Base-by-base conservation (phyloP, 2,329 filamentous ascomycete genomes). In the Metarhizium sp. region DNA sequence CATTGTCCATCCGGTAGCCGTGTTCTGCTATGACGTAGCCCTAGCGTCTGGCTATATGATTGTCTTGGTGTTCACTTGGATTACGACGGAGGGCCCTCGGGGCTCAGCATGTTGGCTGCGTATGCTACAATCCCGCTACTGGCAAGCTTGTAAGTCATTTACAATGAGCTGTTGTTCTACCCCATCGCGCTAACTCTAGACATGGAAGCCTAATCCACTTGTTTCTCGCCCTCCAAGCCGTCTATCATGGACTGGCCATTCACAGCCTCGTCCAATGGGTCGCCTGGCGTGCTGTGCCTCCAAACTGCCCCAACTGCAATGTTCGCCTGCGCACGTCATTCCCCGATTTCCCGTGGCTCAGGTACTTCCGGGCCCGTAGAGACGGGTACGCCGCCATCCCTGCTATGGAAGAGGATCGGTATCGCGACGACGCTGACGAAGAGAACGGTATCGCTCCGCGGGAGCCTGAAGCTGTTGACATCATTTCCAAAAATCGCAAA, bases 81-180 rank as follows among this genome's bases (percentile, higher is more conserved):
- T 69, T 43, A 58, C 59, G 38, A 62, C 62, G 16, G 57, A 61
- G 6, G 51, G 56, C 11, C 62, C 32, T 61, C 67, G 2, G 63
- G 67, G 53, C 57, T 73, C 51, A 69, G 66, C 45, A 73, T 74
- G 71, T 64, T 75, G 36, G 71, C 71, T 42, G 69, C 73, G 13
- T 75, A 75, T 59, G 67, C 68, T 11, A 75, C 73, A 3, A 67
- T 75, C 18, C 73, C 73, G 42, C 63, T 75, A 47, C 59, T 75
- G 32, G 55, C 69, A 38, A 74, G 69, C 59, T 73, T 74, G 73
- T 75, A 64, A 59, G 69, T 61, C 30, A 42, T 20, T 18, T 10
- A 6, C 2, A 6, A 3, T 20, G n/a, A 45, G 29, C 18, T 7
- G 30, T 5, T 14, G 11, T 8, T 34, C 32, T 11, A 34, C 32